Conservation (phyloP, 1,284 basidiomycete genomes). For the Acaromyces ingoldii region DNA sequence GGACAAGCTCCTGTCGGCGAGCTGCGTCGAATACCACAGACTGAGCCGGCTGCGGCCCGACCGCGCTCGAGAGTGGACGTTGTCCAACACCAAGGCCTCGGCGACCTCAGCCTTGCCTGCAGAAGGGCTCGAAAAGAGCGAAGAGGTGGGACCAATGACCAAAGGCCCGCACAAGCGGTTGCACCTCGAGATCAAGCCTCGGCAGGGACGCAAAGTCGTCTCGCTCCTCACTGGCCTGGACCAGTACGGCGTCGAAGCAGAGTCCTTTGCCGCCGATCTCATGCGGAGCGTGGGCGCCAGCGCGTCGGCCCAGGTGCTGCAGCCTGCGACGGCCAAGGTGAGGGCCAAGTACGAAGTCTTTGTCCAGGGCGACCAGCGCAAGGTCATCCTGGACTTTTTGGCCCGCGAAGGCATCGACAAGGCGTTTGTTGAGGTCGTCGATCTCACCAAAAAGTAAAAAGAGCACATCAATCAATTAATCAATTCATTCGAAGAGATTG, state of each 20-base stretch:
- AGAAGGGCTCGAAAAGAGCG: background rate
- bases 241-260: conserved; percentile 3
- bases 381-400: conserved; percentile 2
- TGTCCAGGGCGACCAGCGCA: conserved; percentile 11
- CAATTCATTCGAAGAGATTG: no score
- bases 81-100: background rate
- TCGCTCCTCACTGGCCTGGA: conserved; percentile 7
- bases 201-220: conserved; percentile 9
- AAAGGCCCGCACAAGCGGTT: conserved; percentile 1
- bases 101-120: background rate
- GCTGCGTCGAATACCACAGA: conserved; percentile 4
- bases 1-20: background rate
- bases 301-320: conserved; percentile 3
- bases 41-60: background rate
- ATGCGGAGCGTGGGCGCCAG: conserved; percentile 9
- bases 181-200: conserved; percentile 4
- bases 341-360: conserved; percentile 5
- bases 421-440: conserved; percentile 1
- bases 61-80: background rate
- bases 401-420: background rate
- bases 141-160: background rate
- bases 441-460: conserved; percentile 8
- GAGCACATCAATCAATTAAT: no score
- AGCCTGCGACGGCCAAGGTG: background rate
- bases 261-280: conserved; percentile 4